Percentiles rank a stretch among this genome's conserved stretches.
These are phyloP conservation scores for Pyrenophora graminea DNA, from an alignment of 2,329 filamentous ascomycete species.

Conservation along the genomic window DNA sequence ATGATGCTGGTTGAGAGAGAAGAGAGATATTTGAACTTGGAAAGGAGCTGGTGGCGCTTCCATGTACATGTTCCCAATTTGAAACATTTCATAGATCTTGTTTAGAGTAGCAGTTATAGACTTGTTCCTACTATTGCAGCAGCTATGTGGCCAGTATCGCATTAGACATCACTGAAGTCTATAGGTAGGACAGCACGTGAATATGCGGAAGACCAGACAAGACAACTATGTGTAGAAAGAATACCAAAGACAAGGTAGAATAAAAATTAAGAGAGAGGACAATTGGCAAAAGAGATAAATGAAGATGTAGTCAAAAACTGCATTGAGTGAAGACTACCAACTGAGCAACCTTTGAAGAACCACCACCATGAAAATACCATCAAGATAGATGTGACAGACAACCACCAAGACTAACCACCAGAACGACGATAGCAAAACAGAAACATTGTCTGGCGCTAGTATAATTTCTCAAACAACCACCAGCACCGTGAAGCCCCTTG, in stretches of 20 bases:
- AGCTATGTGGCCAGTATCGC: too few relatives aligned
- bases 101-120: too few relatives aligned
- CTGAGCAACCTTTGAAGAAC: background rate
- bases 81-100: too few relatives aligned
- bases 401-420: background rate
- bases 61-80: too few relatives aligned
- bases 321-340: background rate
- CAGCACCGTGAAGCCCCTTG: background rate
- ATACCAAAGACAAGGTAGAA: background rate
- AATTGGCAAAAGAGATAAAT: background rate
- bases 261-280: background rate
- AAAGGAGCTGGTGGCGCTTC: too few relatives aligned
- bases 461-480: constrained; percentile 2
- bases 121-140: too few relatives aligned
- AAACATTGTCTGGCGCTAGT: background rate
- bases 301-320: background rate
- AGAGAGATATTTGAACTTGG: background rate
- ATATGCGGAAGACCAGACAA: too few relatives aligned
- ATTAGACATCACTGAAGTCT: too few relatives aligned
- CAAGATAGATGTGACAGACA: too few relatives aligned
- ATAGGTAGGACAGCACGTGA: too few relatives aligned
- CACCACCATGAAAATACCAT: too few relatives aligned
- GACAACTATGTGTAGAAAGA: too few relatives aligned
- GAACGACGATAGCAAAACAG: background rate
- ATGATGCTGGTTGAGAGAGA: background rate